Conservation (phyloP, 257 asterid genomes). For the Marsdenia floribunda region DNA sequence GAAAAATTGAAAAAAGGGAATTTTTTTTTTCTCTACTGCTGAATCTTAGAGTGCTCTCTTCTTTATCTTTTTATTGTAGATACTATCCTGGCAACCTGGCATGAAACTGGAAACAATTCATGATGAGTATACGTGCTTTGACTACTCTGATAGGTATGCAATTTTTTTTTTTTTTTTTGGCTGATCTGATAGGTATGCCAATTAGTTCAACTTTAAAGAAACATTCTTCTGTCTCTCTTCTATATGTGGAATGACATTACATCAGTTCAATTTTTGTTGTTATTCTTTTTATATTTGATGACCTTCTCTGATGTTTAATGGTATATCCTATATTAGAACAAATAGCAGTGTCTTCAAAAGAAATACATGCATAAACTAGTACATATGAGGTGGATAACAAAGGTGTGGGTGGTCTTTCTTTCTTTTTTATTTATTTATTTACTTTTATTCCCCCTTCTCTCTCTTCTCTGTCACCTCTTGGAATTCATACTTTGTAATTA, state of each 20-base stretch:
- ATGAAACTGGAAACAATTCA: conserved; percentile 65
- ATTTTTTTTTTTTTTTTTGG: conserved; percentile 30
- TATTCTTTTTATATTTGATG: not conserved
- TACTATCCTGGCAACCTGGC: conserved; percentile 80
- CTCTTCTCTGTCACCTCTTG: not conserved
- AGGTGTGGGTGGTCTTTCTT: not conserved
- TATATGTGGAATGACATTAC: not conserved
- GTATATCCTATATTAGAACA: not conserved
- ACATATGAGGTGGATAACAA: not conserved
- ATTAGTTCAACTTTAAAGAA: not conserved
- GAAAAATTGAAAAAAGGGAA: too few species aligned
- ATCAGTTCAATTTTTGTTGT: not conserved
- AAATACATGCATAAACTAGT: not conserved
- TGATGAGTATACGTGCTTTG: conserved; percentile 89
- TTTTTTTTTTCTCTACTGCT: not conserved
- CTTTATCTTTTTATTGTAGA: conserved; percentile 37
- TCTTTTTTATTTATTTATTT: too few species aligned
- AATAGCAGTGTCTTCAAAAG: not conserved
- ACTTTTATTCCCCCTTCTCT: too few species aligned
- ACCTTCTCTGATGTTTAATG: not conserved
- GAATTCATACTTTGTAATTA: not conserved
- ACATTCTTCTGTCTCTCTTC: not conserved
- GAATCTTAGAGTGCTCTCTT: conserved; percentile 12
- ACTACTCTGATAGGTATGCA: conserved; percentile 78
- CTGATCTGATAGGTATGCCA: conserved; percentile 74